Evolutionary conservation across 441 rosid genomes (phyloP), one percentile per base, ranked within the genome.

Genomic region (Lepidium campestre): DNA sequence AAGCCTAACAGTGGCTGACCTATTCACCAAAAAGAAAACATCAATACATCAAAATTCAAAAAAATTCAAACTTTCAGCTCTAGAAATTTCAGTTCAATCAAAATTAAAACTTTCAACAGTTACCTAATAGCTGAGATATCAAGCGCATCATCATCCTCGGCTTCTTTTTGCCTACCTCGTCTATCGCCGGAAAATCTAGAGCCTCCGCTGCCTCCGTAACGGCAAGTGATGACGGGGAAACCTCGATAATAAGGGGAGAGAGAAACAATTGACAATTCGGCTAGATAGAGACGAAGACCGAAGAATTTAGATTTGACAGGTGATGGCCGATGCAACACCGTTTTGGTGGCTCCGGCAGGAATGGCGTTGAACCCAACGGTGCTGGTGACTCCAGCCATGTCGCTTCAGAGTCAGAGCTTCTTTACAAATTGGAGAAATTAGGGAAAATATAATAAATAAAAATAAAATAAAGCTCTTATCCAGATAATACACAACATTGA

Each of bases 1-100:
- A 8, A 93, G 90, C 72, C 98, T 86, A 47, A 93, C 96, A 40
- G 81, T 68, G 57, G 77, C 74, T 44, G 97, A 90, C 84, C 97
- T 93, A 73, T 54, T 57, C 63, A 67, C 20, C 11, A 41, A 31
- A 61, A 34, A 36, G 9, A 6, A 13, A 10, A 31, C 2, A 11
- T 29, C 45, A 31, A 49, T 31, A 25, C 22, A 17, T 37, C 32
- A 36, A 36, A 47, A 47, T 1, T 2, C 0, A 3, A 6, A 58
- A 17, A 49, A 32, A 31, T 44, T 60, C 59, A 66, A 54, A 45
- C 0, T 25, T 29, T 7, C n/a, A 29, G 34, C 34, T 7, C 1
- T 29, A 29, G 34, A 29, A 29, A 29, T 7, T 29, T 8, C 9
- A 7, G 10, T 7, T 58, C 20, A 29, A 72, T 13, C 10, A 13